Evolutionary conservation across 2,329 filamentous ascomycete genomes (phyloP).

Genomic region (Fusarium ambrosium): DNA sequence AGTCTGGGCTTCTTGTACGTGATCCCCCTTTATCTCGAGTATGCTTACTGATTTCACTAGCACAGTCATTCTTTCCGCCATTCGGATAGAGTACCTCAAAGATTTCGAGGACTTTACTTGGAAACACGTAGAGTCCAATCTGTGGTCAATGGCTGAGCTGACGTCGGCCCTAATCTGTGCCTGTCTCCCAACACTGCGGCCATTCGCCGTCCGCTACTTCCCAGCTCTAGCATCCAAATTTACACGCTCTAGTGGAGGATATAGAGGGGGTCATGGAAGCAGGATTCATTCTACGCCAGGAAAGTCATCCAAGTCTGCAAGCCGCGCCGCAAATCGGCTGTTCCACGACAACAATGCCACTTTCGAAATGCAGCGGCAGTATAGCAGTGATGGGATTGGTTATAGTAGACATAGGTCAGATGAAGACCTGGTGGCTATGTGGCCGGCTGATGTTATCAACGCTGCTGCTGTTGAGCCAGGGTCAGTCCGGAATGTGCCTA

Average conservation of each 20-base stretch:
- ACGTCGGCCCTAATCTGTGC: background rate
- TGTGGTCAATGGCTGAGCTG: slow-evolving; percentile 1
- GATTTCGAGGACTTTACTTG: background rate
- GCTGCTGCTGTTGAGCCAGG: background rate
- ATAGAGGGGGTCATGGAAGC: background rate
- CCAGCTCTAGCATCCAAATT: background rate
- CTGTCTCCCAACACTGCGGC: background rate
- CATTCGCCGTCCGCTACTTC: background rate
- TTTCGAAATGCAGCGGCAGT: background rate
- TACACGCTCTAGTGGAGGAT: background rate
- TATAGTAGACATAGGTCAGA: slow-evolving; percentile 1
- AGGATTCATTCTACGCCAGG: background rate
- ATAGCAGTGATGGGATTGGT: background rate
- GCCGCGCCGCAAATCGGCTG: background rate
- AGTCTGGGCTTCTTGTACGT: background rate
- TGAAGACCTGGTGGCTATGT: background rate
- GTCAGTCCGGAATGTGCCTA: background rate
- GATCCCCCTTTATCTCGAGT: background rate
- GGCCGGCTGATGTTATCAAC: background rate
- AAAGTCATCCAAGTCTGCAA: background rate
- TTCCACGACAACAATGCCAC: background rate
- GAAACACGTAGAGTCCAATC: slow-evolving; percentile 2
- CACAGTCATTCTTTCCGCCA: background rate
- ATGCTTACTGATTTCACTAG: background rate
- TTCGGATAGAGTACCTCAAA: background rate